These are phyloP conservation scores for Sporothrix inflata DNA, from an alignment of 2,329 filamentous ascomycete genomes.

Conservation along the genomic window DNA sequence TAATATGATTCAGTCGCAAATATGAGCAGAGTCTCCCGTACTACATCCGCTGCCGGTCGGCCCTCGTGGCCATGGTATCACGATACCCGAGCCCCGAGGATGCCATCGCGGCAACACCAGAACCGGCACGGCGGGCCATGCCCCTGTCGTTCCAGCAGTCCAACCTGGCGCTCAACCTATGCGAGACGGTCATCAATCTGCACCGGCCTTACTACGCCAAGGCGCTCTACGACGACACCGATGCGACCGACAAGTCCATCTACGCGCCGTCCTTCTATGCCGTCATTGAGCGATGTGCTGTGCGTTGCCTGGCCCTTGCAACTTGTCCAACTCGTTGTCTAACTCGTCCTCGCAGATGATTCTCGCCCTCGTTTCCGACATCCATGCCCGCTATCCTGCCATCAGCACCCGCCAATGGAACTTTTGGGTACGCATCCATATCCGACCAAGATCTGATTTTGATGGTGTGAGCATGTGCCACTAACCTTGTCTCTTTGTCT, in stretches of 20 bases:
- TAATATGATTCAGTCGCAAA: not conserved
- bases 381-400: slow-evolving; percentile 23
- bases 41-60: slow-evolving; percentile 10
- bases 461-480: too few species aligned
- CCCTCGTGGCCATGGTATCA: slow-evolving; percentile 16
- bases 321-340: too few species aligned
- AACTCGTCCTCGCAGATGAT: too few species aligned
- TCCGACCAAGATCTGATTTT: too few species aligned
- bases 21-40: slow-evolving; percentile 17
- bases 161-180: slow-evolving; percentile 10
- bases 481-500: too few species aligned
- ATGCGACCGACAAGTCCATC: slow-evolving; percentile 2
- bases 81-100: slow-evolving; percentile 14
- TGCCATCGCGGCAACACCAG: slow-evolving; percentile 4
- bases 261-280: slow-evolving; percentile 16
- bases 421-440: slow-evolving; percentile 26
- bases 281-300: slow-evolving; percentile 20
- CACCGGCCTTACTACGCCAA: slow-evolving; percentile 28
- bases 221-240: slow-evolving; percentile 21
- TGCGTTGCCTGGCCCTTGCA: too few species aligned
- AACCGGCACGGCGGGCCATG: slow-evolving; percentile 7
- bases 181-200: slow-evolving; percentile 27
- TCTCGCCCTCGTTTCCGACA: slow-evolving; percentile 22
- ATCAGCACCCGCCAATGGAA: slow-evolving; percentile 28
- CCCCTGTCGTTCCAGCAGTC: slow-evolving; percentile 13